phyloP scores from a whole-genome alignment of 148 eudicot genomes.

The Rhododendron mucronatum region DNA sequence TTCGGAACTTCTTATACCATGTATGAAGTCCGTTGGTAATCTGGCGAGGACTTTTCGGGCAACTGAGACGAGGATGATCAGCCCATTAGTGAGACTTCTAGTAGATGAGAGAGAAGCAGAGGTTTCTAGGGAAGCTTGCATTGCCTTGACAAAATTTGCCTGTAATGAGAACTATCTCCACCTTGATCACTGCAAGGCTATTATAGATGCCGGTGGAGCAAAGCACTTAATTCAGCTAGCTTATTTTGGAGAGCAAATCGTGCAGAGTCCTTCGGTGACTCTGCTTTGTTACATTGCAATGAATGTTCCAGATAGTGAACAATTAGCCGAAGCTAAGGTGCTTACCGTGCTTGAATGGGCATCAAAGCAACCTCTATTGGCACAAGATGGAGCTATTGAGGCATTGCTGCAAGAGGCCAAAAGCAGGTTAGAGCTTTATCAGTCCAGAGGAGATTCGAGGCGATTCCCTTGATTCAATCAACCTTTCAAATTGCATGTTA shows the following conservation, averaged over 20 bases:
- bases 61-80: slow-evolving; percentile 81
- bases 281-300: slow-evolving; percentile 62
- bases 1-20: slow-evolving; percentile 65
- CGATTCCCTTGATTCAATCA: slow-evolving; percentile 27
- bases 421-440: slow-evolving; percentile 72
- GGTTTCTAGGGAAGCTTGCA: slow-evolving; percentile 58
- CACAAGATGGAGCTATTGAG: slow-evolving; percentile 55
- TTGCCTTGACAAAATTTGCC: slow-evolving; percentile 70
- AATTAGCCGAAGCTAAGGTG: slow-evolving; percentile 66
- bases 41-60: slow-evolving; percentile 83
- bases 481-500: slow-evolving; percentile 22
- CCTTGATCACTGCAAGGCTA: slow-evolving; percentile 78
- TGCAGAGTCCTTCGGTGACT: slow-evolving; percentile 54
- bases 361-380: slow-evolving; percentile 61
- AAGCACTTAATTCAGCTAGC: slow-evolving; percentile 83
- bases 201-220: slow-evolving; percentile 67
- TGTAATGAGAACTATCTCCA: slow-evolving; percentile 67
- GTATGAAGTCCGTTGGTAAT: slow-evolving; percentile 72
- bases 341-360: slow-evolving; percentile 85
- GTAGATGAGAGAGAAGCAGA: slow-evolving; percentile 83
- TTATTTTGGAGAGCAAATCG: slow-evolving; percentile 76
- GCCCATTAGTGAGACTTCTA: slow-evolving; percentile 64
- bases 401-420: slow-evolving; percentile 59
- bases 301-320: slow-evolving; percentile 82
- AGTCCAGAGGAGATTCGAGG: slow-evolving; percentile 71